phyloP scores from a whole-genome alignment of 192 early-diverging fungal genomes.

The Podila epigama region DNA sequence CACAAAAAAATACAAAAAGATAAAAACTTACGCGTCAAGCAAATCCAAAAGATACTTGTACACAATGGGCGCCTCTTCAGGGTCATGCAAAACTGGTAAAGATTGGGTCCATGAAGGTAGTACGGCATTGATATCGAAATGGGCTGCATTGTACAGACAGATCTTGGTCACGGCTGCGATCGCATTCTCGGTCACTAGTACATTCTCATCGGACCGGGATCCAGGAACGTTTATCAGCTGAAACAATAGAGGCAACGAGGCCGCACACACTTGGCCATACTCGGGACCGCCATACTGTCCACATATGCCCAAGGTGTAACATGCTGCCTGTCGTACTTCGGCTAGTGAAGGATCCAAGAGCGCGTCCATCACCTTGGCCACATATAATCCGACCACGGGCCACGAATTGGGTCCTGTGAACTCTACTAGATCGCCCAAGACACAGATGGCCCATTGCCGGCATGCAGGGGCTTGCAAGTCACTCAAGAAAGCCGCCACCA shows the following conservation, averaged over 20 bases:
- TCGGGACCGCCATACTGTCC: slow-evolving; percentile 88
- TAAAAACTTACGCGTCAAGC: slow-evolving; percentile 59
- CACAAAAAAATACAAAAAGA: background rate
- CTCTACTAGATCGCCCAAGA: slow-evolving; percentile 93
- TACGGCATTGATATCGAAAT: slow-evolving; percentile 68
- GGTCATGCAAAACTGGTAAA: slow-evolving; percentile 88
- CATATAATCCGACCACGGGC: slow-evolving; percentile 71
- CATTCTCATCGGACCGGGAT: slow-evolving; percentile 74
- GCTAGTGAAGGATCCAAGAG: slow-evolving; percentile 56
- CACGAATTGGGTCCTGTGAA: slow-evolving; percentile 79
- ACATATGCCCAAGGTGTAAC: slow-evolving; percentile 93
- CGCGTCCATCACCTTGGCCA: slow-evolving; percentile 65
- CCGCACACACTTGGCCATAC: slow-evolving; percentile 76
- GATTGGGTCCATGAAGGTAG: slow-evolving; percentile 78
- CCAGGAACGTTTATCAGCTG: slow-evolving; percentile 68
- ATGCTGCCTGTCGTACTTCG: slow-evolving; percentile 93
- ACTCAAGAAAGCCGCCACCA: slow-evolving; percentile 69
- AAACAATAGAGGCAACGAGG: slow-evolving; percentile 81
- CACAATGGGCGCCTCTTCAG: slow-evolving; percentile 81
- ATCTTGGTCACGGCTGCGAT: slow-evolving; percentile 94
- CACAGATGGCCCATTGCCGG: slow-evolving; percentile 93
- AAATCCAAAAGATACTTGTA: slow-evolving; percentile 83
- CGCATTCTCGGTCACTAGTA: slow-evolving; percentile 93
- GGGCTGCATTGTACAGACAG: slow-evolving; percentile 66
- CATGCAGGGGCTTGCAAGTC: slow-evolving; percentile 70